A percentile compares a stretch with the other conserved stretches of the same genome.
phyloP scores from a whole-genome alignment of 257 asterid species.

The Ilex aquifolium region DNA sequence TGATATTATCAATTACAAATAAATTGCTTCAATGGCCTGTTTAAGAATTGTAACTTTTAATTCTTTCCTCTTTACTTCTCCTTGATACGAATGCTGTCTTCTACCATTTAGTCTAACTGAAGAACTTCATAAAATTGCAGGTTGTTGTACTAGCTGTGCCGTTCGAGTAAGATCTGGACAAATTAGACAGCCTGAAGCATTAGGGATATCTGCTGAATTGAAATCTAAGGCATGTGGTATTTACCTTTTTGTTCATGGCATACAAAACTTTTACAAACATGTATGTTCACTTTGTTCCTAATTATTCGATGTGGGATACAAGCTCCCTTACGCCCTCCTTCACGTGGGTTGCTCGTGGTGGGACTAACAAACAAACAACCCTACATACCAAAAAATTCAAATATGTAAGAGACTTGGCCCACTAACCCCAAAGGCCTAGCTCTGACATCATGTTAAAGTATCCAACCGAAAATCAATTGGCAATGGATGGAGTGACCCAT shows the following conservation, averaged over 20 bases:
- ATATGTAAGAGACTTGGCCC: too few species aligned
- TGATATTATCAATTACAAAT: background rate
- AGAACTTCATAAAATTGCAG: constrained; percentile 33
- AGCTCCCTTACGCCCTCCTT: too few species aligned
- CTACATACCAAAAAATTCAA: too few species aligned
- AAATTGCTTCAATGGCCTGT: background rate
- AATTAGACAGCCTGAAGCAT: constrained; percentile 90
- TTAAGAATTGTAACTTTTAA: background rate
- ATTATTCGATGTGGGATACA: too few species aligned
- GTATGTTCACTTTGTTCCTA: too few species aligned
- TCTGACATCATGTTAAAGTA: too few species aligned
- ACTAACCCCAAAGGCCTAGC: too few species aligned
- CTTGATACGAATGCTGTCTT: background rate
- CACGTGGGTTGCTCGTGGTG: too few species aligned
- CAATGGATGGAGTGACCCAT: too few species aligned
- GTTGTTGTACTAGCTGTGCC: constrained; percentile 97
- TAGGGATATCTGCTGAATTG: constrained; percentile 89
- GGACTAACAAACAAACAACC: too few species aligned
- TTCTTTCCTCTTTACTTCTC: background rate
- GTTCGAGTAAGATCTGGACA: constrained; percentile 91
- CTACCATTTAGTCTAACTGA: background rate
- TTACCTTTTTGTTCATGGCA: background rate
- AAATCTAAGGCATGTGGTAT: constrained; percentile 46
- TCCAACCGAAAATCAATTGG: too few species aligned
- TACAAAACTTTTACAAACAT: too few species aligned